phyloP scores from a whole-genome alignment of 2,329 filamentous ascomycete genomes.

The Emydomyces testavorans region DNA sequence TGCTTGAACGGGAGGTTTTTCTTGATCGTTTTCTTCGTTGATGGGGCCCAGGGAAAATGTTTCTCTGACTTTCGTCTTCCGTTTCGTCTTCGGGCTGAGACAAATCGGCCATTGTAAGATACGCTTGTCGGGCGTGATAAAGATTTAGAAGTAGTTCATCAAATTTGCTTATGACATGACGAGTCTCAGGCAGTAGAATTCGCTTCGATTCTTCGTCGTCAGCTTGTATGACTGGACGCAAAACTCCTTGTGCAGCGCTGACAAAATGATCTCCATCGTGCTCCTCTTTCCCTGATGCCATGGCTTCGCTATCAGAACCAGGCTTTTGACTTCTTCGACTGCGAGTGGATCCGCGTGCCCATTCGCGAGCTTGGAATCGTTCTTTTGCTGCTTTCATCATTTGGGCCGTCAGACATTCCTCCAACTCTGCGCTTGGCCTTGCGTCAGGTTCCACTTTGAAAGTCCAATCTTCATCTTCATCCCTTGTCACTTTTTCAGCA shows the following conservation, averaged over 20 bases:
- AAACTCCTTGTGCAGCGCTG: neutral
- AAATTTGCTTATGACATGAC: slow-evolving; percentile 58
- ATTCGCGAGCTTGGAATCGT: slow-evolving; percentile 41
- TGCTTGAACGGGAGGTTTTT: neutral
- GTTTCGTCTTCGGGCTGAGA: neutral
- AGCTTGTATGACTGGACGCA: slow-evolving; percentile 47
- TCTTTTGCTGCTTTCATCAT: slow-evolving; percentile 58
- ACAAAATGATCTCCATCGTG: slow-evolving; percentile 18
- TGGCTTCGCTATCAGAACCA: slow-evolving; percentile 19
- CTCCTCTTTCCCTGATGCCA: slow-evolving; percentile 13
- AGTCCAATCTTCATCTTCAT: slow-evolving; percentile 44
- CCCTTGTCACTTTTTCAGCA: slow-evolving; percentile 40
- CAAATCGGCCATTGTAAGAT: slow-evolving; percentile 22
- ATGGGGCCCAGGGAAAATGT: neutral
- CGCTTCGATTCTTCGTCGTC: slow-evolving; percentile 58
- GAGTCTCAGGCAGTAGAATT: slow-evolving; percentile 55
- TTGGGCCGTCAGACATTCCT: slow-evolving; percentile 57
- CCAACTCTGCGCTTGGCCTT: slow-evolving; percentile 50
- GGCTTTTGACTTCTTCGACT: slow-evolving; percentile 9
- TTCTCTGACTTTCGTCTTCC: neutral
- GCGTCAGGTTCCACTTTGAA: slow-evolving; percentile 36
- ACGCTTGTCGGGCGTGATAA: slow-evolving; percentile 53
- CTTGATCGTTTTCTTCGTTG: neutral
- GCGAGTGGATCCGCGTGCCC: slow-evolving; percentile 16
- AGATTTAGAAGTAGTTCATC: slow-evolving; percentile 60